Base-by-base conservation (phyloP, 1,139 yeast species). In the Candida buenavistaensis region DNA sequence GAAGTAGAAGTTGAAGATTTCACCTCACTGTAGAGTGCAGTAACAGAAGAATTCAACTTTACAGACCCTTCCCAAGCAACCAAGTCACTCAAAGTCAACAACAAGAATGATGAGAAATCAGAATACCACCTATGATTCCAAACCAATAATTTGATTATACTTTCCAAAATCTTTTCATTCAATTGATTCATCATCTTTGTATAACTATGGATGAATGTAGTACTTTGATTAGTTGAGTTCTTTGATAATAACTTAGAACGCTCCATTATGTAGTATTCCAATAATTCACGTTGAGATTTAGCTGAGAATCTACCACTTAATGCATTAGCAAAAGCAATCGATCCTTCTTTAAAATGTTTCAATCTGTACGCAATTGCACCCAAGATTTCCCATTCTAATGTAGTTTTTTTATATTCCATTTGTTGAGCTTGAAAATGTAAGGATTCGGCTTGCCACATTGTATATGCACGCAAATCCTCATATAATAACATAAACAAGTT, bases 51-150 rank as follows among this genome's bases (percentile, higher is more conserved):
- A 46, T 78, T 80, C 23, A 88, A 78, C 59, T 85, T 87, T 29
- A 84, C 78, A 28, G 83, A 62, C 0, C 96, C 96, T 51, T 86
- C 89, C 50, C 81, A 82, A 19, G 79, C 78, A 20, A 87, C 81
- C 42, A 87, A 67, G 36, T 72, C 77, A 26, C 78, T 66, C 38
- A 89, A 61, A 1, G 79, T 68, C 22, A 64, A 59, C 14, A 82
- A 56, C 38, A 88, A 67, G 31, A 70, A 68, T 17, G 94, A 87
- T 7, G 95, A 82, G 51, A 89, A 90, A 47, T 90, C 96, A 45
- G 81, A 77, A 62, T 92, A 94, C 98, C 98, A 94, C 55, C 98
- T 79, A 60, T 89, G 97, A 55, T 89, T 86, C 97, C 97, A 92
- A 14, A 95, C 95, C 23, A 84, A 67, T 39, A 92, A 66, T 50